Evolutionary conservation across 306 rosid species (phyloP).

Genomic region (Glycine tomentella): DNA sequence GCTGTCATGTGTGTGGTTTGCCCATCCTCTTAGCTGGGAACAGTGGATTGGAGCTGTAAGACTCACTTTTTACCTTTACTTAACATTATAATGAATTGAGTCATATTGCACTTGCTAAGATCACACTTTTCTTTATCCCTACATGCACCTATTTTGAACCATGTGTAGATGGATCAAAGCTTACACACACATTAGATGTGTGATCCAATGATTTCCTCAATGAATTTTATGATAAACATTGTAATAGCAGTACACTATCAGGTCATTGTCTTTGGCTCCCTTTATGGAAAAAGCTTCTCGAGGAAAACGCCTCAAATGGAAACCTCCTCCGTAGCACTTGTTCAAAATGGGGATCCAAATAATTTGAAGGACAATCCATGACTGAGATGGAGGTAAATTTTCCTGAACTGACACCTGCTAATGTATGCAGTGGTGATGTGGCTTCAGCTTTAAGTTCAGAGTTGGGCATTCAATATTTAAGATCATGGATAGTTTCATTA

Average conservation of each 20-base stretch:
- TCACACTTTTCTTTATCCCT: constrained; percentile 31
- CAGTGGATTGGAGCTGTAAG: constrained; percentile 95
- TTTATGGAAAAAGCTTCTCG: constrained; percentile 78
- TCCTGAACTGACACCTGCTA: constrained; percentile 48
- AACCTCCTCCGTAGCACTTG: constrained; percentile 46
- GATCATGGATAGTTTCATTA: constrained; percentile 32
- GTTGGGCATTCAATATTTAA: constrained; percentile 50
- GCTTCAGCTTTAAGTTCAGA: constrained; percentile 56
- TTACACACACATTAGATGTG: too few species aligned
- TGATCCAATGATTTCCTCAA: constrained; percentile 25
- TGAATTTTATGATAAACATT: constrained; percentile 6
- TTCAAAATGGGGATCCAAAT: constrained; percentile 55
- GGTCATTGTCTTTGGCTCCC: constrained; percentile 84
- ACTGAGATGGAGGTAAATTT: constrained; percentile 37
- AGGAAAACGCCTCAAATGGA: constrained; percentile 64
- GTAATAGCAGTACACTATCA: constrained; percentile 49
- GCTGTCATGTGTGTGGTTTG: constrained; percentile 89
- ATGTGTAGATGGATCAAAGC: background rate
- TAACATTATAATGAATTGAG: background rate
- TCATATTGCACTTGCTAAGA: constrained; percentile 16
- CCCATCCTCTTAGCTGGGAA: constrained; percentile 91
- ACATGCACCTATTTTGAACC: constrained; percentile 13
- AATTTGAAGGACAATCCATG: constrained; percentile 58
- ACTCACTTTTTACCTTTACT: constrained; percentile 35
- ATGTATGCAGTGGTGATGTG: constrained; percentile 52